These are phyloP conservation scores for Discostella stelligeroides DNA, from an alignment of 108 stramenopile genomes.

Conservation along the genomic window DNA sequence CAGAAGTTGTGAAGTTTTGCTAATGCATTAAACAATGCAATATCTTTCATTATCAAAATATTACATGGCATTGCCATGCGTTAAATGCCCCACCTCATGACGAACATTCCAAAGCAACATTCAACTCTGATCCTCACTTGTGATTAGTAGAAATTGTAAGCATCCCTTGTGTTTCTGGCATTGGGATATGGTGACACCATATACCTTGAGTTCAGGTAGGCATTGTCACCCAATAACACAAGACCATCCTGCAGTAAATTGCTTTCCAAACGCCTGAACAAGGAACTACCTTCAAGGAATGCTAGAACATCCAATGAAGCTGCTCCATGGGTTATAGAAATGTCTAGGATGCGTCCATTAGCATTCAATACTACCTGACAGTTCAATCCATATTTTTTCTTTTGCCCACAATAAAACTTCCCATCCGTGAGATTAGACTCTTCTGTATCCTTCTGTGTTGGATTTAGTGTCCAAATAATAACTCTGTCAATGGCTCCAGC, in stretches of 20 bases:
- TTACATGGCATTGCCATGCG: slow-evolving; percentile 6
- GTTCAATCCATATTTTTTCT: slow-evolving; percentile 47
- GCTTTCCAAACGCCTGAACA: slow-evolving; percentile 4
- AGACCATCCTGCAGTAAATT: slow-evolving; percentile 16
- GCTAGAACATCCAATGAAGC: slow-evolving; percentile 20
- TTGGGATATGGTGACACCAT: slow-evolving; percentile 41
- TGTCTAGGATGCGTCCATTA: slow-evolving; percentile 20
- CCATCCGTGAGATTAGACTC: slow-evolving; percentile 5
- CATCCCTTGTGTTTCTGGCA: not conserved
- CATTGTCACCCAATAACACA: too few relatives aligned
- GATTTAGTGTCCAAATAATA: slow-evolving; percentile 43
- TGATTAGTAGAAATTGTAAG: slow-evolving; percentile 20
- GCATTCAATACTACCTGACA: slow-evolving; percentile 19
- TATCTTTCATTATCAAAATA: slow-evolving; percentile 2
- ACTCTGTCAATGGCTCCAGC: slow-evolving; percentile 53
- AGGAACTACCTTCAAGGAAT: slow-evolving; percentile 17
- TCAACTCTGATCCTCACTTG: slow-evolving; percentile 29
- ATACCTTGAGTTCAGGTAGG: slow-evolving; percentile 35
- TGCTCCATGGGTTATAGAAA: slow-evolving; percentile 18
- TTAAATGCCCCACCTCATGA: slow-evolving; percentile 26
- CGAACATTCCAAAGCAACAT: slow-evolving; percentile 36
- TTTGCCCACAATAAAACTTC: slow-evolving; percentile 41
- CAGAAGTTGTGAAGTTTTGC: slow-evolving; percentile 23
- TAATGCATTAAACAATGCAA: not conserved
- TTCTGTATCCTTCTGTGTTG: slow-evolving; percentile 12